phyloP scores from a whole-genome alignment of 192 early-diverging fungal genomes.

The Backusella psychrophila region DNA sequence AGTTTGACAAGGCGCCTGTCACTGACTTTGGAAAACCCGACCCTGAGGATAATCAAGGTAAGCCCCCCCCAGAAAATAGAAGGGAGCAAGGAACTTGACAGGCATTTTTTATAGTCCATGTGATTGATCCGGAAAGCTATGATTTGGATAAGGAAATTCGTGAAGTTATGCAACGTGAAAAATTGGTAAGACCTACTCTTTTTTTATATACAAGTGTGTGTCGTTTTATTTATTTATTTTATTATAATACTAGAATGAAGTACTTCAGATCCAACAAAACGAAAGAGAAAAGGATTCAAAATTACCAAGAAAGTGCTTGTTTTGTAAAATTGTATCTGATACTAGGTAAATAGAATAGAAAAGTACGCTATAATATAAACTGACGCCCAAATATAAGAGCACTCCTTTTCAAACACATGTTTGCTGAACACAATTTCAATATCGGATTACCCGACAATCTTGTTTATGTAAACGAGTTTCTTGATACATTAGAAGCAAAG shows the following conservation, averaged over 20 bases:
- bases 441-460: conserved; percentile 91
- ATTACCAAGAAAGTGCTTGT: conserved; percentile 80
- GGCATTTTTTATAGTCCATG: conserved; percentile 33
- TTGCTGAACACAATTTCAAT: conserved; percentile 89
- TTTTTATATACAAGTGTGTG: background rate
- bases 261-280: conserved; percentile 69
- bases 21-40: conserved; percentile 33
- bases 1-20: conserved; percentile 36
- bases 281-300: conserved; percentile 69
- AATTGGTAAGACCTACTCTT: conserved; percentile 43
- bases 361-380: too few species aligned
- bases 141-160: conserved; percentile 64
- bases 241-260: conserved; percentile 45
- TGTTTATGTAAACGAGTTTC: conserved; percentile 79
- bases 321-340: conserved; percentile 81
- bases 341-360: conserved; percentile 41
- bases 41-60: conserved; percentile 24
- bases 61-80: too few species aligned
- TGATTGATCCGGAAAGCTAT: conserved; percentile 60
- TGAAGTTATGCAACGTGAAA: conserved; percentile 67
- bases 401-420: conserved; percentile 84
- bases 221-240: too few species aligned
- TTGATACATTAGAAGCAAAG: conserved; percentile 73
- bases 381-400: conserved; percentile 32
- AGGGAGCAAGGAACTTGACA: too few species aligned